A percentile compares a stretch with the other conserved stretches of the same genome.
These are phyloP conservation scores for Umbilicaria muhlenbergii DNA, from an alignment of 495 filamentous ascomycete genomes.

Conservation along the genomic window DNA sequence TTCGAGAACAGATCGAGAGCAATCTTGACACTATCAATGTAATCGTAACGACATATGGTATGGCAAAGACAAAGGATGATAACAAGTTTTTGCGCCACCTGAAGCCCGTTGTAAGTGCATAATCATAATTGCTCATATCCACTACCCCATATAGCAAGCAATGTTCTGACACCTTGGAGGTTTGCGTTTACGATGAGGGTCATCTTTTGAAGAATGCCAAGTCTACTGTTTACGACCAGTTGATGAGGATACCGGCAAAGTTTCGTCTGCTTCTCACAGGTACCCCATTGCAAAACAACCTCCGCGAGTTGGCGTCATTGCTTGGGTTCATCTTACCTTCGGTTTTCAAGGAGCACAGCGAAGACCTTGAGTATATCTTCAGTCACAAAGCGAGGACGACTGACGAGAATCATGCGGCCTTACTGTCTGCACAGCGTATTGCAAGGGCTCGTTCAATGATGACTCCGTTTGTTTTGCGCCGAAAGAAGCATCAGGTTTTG, in stretches of 20 bases:
- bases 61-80: slow-evolving; percentile 48
- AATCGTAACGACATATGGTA: slow-evolving; percentile 79
- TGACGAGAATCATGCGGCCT: slow-evolving; percentile 52
- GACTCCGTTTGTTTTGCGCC: slow-evolving; percentile 82
- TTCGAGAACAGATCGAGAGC: slow-evolving; percentile 48
- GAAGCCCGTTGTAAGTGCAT: slow-evolving; percentile 29
- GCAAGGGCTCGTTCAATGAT: slow-evolving; percentile 78
- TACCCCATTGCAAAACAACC: slow-evolving; percentile 90
- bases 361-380: slow-evolving; percentile 69
- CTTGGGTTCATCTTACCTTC: slow-evolving; percentile 82
- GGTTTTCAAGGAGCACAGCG: slow-evolving; percentile 57
- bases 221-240: slow-evolving; percentile 61
- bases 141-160: slow-evolving; percentile 3
- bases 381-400: slow-evolving; percentile 76
- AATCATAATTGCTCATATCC: slow-evolving; percentile 4
- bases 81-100: slow-evolving; percentile 53
- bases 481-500: slow-evolving; percentile 91
- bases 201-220: slow-evolving; percentile 79
- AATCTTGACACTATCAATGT: slow-evolving; percentile 58
- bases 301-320: slow-evolving; percentile 76
- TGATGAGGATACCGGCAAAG: slow-evolving; percentile 58
- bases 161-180: slow-evolving; percentile 31
- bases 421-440: slow-evolving; percentile 75
- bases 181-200: slow-evolving; percentile 83
- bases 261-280: slow-evolving; percentile 83